phyloP scores from a whole-genome alignment of 495 filamentous ascomycete genomes.

The Daldinia grandis region DNA sequence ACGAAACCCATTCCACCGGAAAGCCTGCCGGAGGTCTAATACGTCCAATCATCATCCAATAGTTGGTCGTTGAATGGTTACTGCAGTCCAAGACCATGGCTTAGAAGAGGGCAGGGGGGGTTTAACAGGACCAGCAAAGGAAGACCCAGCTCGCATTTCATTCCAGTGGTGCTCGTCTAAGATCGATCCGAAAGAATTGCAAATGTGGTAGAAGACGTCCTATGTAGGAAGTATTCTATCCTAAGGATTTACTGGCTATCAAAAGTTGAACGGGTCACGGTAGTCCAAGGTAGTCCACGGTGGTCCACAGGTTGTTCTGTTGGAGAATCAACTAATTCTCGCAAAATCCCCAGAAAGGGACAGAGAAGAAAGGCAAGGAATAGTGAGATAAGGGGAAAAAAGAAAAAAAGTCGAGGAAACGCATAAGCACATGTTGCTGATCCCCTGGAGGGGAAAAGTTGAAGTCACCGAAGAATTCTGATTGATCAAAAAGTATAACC shows the following conservation, averaged over 20 bases:
- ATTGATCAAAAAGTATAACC: conserved; percentile 7
- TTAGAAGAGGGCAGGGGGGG: background rate
- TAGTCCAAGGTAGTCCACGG: background rate
- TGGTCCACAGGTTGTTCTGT: background rate
- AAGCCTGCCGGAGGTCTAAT: conserved; percentile 27
- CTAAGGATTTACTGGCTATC: conserved; percentile 3
- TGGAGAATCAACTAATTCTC: background rate
- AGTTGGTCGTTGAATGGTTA: background rate
- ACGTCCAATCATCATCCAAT: conserved; percentile 26
- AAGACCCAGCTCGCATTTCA: background rate
- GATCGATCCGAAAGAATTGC: conserved; percentile 24
- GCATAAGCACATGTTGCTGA: conserved; percentile 23
- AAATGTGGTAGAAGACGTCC: conserved; percentile 10
- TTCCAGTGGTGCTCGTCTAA: conserved; percentile 11
- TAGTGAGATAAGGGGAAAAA: background rate
- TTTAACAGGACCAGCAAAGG: background rate
- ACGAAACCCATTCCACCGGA: conserved; percentile 40
- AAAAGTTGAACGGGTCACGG: conserved; percentile 1
- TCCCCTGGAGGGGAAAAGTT: background rate
- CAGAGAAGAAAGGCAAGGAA: background rate
- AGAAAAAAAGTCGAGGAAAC: conserved; percentile 5
- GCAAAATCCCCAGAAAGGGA: background rate
- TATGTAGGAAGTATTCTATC: conserved; percentile 4
- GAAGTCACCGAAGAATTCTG: conserved; percentile 30
- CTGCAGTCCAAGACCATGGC: conserved; percentile 25